Evolutionary conservation across 495 filamentous ascomycete species (phyloP).

Genomic region (Xylaria scruposa): DNA sequence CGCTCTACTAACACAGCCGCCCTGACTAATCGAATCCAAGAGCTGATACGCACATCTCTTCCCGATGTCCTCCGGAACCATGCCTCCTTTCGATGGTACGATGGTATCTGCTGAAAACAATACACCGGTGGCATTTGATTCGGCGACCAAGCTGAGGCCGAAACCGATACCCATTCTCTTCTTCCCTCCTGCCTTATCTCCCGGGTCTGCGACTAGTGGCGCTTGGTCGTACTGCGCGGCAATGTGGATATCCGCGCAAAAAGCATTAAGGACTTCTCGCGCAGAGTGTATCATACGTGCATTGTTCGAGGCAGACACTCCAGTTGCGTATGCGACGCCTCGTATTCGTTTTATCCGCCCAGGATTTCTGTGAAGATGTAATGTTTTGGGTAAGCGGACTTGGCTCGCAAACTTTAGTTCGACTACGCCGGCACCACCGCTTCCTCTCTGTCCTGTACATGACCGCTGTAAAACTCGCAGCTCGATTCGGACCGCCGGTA

Average conservation of each 20-base stretch:
- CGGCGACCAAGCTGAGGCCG: constrained; percentile 86
- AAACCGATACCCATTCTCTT: constrained; percentile 75
- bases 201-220: constrained; percentile 66
- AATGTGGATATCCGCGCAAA: constrained; percentile 85
- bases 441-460: constrained; percentile 73
- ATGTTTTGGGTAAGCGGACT: constrained; percentile 88
- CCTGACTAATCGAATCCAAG: constrained; percentile 78
- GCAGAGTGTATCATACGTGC: constrained; percentile 92
- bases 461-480: constrained; percentile 80
- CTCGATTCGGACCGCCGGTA: constrained; percentile 81
- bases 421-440: constrained; percentile 87
- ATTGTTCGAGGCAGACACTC: constrained; percentile 90
- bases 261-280: constrained; percentile 82
- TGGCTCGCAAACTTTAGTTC: constrained; percentile 92
- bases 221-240: constrained; percentile 71
- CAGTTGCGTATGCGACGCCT: constrained; percentile 90
- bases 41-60: constrained; percentile 87
- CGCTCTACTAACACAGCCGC: constrained; percentile 77
- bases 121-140: constrained; percentile 79
- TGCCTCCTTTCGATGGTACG: constrained; percentile 79
- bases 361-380: constrained; percentile 81
- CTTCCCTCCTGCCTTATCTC: constrained; percentile 61
- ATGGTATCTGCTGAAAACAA: constrained; percentile 87
- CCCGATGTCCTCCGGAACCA: constrained; percentile 88
- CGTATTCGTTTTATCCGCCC: constrained; percentile 88